A percentile compares a stretch with the other conserved stretches of the same genome.
Conservation (phyloP, 805 yeast species). For the Saturnispora silvae region DNA sequence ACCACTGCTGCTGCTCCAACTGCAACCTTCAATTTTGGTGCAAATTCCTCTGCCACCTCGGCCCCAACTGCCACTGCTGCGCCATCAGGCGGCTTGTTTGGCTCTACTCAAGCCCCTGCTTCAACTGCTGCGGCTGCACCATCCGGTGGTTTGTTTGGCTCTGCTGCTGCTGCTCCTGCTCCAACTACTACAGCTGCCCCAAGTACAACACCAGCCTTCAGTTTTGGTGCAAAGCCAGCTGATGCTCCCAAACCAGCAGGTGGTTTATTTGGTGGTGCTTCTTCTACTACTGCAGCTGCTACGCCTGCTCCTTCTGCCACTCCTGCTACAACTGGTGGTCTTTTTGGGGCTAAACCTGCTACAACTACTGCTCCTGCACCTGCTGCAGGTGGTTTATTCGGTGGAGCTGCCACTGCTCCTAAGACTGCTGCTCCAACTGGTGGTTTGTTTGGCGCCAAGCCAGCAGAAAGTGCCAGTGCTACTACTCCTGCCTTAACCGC, state of each 20-base stretch:
- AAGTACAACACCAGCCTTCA: too few relatives aligned
- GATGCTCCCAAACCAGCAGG: conserved; percentile 6
- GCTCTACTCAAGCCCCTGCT: conserved; percentile 5
- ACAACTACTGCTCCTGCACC: neutral
- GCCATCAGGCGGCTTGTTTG: conserved; percentile 8
- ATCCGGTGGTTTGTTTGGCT: conserved; percentile 11
- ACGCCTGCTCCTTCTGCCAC: conserved; percentile 8
- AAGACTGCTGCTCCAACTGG: conserved; percentile 1
- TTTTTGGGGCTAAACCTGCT: conserved; percentile 10
- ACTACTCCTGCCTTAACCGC: conserved; percentile 1
- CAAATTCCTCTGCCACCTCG: neutral
- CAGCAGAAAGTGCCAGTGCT: conserved; percentile 8
- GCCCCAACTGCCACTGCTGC: neutral
- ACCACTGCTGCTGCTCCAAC: neutral
- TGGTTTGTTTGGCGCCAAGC: conserved; percentile 6
- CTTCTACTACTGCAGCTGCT: conserved; percentile 7
- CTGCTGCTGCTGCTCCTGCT: conserved; percentile 10
- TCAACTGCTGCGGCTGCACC: conserved; percentile 3
- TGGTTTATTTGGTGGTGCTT: conserved; percentile 4
- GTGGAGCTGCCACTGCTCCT: conserved; percentile 6
- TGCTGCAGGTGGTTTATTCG: conserved; percentile 5
- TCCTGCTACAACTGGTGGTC: conserved; percentile 3
- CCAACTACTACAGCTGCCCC: conserved; percentile 2
- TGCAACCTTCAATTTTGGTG: conserved; percentile 1
- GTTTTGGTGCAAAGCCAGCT: conserved; percentile 8